phyloP scores from a whole-genome alignment of 2,329 filamentous ascomycete genomes.

The Trichoderma koningiopsis region DNA sequence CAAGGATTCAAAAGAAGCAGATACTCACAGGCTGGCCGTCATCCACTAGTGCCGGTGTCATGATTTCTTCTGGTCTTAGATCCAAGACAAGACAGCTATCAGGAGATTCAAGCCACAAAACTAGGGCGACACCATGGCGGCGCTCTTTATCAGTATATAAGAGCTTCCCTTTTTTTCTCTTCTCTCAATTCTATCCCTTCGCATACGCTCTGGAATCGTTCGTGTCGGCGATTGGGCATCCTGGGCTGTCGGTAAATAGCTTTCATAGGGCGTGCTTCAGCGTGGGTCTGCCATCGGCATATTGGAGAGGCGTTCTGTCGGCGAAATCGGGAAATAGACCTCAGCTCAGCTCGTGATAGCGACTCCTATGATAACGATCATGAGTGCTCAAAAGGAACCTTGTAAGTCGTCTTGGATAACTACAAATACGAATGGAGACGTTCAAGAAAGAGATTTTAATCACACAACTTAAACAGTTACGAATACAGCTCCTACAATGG shows the following conservation, averaged over 20 bases:
- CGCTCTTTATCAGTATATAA: conserved; percentile 20
- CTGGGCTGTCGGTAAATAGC: background rate
- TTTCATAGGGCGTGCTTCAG: background rate
- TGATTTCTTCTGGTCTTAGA: background rate
- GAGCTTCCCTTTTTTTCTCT: background rate
- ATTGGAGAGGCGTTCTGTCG: background rate
- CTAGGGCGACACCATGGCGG: background rate
- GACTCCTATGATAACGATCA: conserved; percentile 1
- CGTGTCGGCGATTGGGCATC: background rate
- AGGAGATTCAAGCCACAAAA: conserved; percentile 1
- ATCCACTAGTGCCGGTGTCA: conserved; percentile 9
- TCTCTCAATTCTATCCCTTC: background rate
- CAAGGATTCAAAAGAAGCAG: background rate
- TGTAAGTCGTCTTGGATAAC: conserved; percentile 9
- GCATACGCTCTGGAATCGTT: background rate
- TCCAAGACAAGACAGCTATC: conserved; percentile 5
- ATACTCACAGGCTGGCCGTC: conserved; percentile 7
- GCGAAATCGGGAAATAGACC: conserved; percentile 9
- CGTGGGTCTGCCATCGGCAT: background rate
- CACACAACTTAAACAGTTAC: background rate
- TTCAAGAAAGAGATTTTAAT: background rate
- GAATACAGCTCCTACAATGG: background rate
- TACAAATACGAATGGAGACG: conserved; percentile 5
- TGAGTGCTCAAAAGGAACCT: conserved; percentile 6
- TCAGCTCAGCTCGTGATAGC: background rate